Evolutionary conservation across 352 stramenopile genomes (phyloP).

Genomic region (Phytophthora aleatoria): DNA sequence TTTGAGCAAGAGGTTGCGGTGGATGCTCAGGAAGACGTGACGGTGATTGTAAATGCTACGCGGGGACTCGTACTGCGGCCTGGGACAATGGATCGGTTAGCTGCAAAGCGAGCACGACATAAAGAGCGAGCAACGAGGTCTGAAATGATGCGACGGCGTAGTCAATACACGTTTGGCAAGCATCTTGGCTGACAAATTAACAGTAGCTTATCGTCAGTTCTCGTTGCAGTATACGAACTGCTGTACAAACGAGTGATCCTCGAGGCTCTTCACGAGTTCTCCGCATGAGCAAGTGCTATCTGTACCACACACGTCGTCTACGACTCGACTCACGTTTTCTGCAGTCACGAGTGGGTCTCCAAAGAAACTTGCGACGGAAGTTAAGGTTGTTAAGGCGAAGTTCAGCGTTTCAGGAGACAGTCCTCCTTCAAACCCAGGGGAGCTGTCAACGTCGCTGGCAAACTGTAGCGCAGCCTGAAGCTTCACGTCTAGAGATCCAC

Average conservation of each 20-base stretch:
- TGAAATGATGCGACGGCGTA: conserved; percentile 65
- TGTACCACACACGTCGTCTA: conserved; percentile 13
- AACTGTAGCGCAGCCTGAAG: conserved; percentile 47
- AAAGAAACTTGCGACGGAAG: conserved; percentile 55
- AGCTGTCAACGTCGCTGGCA: conserved; percentile 6
- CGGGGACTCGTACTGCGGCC: conserved; percentile 44
- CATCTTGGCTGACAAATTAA: conserved; percentile 10
- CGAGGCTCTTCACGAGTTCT: conserved; percentile 39
- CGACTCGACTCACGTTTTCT: conserved; percentile 33
- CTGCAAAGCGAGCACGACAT: conserved; percentile 19
- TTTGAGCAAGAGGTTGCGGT: conserved; percentile 9
- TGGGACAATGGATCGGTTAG: conserved; percentile 28
- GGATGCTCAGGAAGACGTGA: conserved; percentile 31
- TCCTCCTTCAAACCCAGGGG: neutral
- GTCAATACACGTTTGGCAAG: conserved; percentile 53
- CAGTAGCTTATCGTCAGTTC: neutral
- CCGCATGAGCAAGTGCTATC: conserved; percentile 9
- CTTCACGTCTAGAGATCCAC: conserved; percentile 45
- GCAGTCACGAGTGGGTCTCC: conserved; percentile 51
- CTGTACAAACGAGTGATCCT: conserved; percentile 45
- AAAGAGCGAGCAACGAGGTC: conserved; percentile 36
- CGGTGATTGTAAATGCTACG: conserved; percentile 60
- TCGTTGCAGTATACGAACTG: conserved; percentile 40
- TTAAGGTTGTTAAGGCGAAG: conserved; percentile 56
- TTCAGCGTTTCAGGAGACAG: conserved; percentile 34